Evolutionary conservation across 75 land plant genomes (phyloP), one percentile per base, ranked within the genome.

Genomic region (Sequoia sempervirens): DNA sequence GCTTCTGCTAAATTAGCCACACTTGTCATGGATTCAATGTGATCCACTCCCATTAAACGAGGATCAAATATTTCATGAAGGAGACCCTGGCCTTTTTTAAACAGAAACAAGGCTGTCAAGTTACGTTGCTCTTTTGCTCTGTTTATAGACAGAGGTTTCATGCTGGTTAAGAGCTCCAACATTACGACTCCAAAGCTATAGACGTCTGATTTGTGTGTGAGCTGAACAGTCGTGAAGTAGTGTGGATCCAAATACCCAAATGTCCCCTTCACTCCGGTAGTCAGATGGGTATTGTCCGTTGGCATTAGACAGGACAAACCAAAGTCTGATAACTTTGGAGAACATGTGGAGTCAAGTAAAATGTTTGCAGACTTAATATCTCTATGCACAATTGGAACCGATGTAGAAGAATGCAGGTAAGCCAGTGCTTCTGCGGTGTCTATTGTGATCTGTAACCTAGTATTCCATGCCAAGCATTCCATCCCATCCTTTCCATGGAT

Each of bases 231-330:
- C 46, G 81, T 15, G 81, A 81, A 84, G 84, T 89, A 89, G 68
- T 89, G 89, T 5, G 90, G 90, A 47, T 89, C 90, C n/a, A 89
- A 34, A 73, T 89, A 89, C 23, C 90, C 90, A 28, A 84, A 87
- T 79, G 84, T 89, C 6, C 90, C 90, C 82, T 89, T 87, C 36
- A 87, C 89, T 12, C 46, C 84, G 17, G 90, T 89, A 72, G 81
- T 84, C 17, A 88, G 85, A 61, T 88, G 89, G 13, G 73, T 11
- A 70, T 70, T 70, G 23, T 78, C 52, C 4, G 12, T 26, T 78
- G 80, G 80, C 80, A 43, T 78, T 11, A 78, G 46, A 43, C 80
- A 4, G 26, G 80, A 78, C 12, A 78, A 11, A 11, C 80, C 80
- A 11, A 78, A 78, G 46, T 78, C 80, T 12, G 47, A 43, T 45